Percentiles rank a stretch among this genome's conserved stretches.
These are phyloP conservation scores for Macrophomina pseudophaseolina DNA, from an alignment of 2,329 filamentous ascomycete genomes.

Conservation along the genomic window DNA sequence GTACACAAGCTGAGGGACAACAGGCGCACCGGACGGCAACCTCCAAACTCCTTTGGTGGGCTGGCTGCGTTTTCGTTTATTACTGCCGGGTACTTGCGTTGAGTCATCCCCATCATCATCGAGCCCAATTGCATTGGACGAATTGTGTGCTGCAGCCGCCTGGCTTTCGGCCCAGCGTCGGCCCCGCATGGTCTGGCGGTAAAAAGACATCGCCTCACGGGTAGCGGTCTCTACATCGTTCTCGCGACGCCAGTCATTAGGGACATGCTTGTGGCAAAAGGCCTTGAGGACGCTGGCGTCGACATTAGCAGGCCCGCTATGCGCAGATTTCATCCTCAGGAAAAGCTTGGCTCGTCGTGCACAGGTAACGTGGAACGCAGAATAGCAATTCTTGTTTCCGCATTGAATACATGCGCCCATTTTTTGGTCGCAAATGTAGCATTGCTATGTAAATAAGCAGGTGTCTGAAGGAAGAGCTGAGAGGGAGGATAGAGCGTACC, in stretches of 20 bases:
- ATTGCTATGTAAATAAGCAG: slow-evolving; percentile 56
- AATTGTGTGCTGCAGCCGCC: slow-evolving; percentile 63
- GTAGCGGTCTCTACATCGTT: slow-evolving; percentile 82
- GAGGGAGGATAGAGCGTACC: slow-evolving; percentile 37
- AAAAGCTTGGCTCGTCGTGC: slow-evolving; percentile 86
- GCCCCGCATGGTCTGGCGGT: slow-evolving; percentile 86
- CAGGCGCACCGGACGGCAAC: slow-evolving; percentile 89
- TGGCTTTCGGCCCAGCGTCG: slow-evolving; percentile 92
- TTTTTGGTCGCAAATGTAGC: slow-evolving; percentile 95
- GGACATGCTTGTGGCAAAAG: slow-evolving; percentile 94
- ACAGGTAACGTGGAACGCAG: slow-evolving; percentile 97
- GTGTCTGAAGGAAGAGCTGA: background rate
- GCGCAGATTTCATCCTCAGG: slow-evolving; percentile 94
- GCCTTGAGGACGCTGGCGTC: slow-evolving; percentile 87
- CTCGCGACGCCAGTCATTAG: slow-evolving; percentile 84
- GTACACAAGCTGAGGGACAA: slow-evolving; percentile 88
- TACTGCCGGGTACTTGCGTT: slow-evolving; percentile 50
- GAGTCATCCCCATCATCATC: slow-evolving; percentile 59
- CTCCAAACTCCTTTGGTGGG: slow-evolving; percentile 79
- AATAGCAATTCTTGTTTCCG: slow-evolving; percentile 95
- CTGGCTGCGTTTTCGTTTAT: slow-evolving; percentile 61
- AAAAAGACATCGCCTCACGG: slow-evolving; percentile 83
- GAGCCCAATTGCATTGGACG: slow-evolving; percentile 44
- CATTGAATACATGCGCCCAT: slow-evolving; percentile 99
- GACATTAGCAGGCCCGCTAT: slow-evolving; percentile 76